These are phyloP conservation scores for Quercus wislizeni DNA, from an alignment of 306 rosid species.

Conservation along the genomic window DNA sequence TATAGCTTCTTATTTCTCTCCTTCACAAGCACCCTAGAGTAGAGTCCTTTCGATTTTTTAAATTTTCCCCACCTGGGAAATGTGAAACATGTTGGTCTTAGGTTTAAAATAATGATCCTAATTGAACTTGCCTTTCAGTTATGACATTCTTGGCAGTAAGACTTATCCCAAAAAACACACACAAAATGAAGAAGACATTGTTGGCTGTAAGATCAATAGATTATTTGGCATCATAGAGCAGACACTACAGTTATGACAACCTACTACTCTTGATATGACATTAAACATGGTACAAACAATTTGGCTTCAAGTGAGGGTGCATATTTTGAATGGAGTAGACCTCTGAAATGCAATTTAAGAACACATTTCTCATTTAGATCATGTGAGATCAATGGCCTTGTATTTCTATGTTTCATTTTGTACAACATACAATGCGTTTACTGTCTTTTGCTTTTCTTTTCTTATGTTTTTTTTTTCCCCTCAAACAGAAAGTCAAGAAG, in stretches of 20 bases:
- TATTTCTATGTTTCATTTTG: conserved; percentile 7
- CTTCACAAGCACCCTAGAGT: neutral
- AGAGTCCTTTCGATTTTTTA: neutral
- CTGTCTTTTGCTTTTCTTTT: neutral
- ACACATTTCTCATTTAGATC: neutral
- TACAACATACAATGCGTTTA: neutral
- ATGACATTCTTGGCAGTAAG: neutral
- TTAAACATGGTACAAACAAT: neutral
- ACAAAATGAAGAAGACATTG: neutral
- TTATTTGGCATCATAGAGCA: neutral
- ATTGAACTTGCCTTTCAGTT: neutral
- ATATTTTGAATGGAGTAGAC: neutral
- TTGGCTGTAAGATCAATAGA: neutral
- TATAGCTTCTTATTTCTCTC: neutral
- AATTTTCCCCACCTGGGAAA: neutral
- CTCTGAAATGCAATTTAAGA: neutral
- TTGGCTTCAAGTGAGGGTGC: conserved; percentile 8
- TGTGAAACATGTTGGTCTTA: neutral
- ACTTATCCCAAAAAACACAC: no score
- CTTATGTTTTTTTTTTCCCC: conserved; percentile 4
- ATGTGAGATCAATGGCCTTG: neutral
- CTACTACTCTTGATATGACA: neutral
- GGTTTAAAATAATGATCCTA: neutral
- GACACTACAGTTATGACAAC: conserved; percentile 3
- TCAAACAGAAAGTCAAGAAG: conserved; percentile 83